phyloP scores from a whole-genome alignment of 2,329 filamentous ascomycete species.

The Penicillium janthinellum region DNA sequence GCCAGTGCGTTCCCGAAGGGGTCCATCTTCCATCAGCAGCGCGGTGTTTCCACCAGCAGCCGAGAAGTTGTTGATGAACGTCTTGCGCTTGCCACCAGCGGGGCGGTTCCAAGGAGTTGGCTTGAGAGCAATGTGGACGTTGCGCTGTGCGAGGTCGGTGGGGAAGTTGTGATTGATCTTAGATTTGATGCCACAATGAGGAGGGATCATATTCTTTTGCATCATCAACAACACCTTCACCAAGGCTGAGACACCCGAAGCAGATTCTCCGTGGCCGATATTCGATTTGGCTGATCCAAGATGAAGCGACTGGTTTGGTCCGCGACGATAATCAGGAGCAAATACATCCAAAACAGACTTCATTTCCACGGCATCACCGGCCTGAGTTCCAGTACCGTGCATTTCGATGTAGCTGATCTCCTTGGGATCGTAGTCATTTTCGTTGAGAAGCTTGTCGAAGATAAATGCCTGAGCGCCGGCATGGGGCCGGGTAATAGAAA shows the following conservation, averaged over 20 bases:
- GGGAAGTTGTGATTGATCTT: constrained; percentile 52
- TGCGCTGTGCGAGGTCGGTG: constrained; percentile 45
- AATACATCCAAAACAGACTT: constrained; percentile 69
- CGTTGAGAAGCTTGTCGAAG: constrained; percentile 69
- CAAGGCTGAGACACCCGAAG: constrained; percentile 53
- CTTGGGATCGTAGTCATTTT: constrained; percentile 72
- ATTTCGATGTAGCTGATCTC: constrained; percentile 85
- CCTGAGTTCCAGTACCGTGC: constrained; percentile 87
- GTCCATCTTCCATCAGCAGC: constrained; percentile 63
- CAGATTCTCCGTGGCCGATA: constrained; percentile 64
- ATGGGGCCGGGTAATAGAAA: constrained; percentile 83
- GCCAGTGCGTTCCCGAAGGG: constrained; percentile 24
- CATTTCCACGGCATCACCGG: constrained; percentile 82
- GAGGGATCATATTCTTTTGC: constrained; percentile 35
- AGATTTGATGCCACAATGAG: constrained; percentile 42
- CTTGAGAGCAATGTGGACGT: constrained; percentile 52
- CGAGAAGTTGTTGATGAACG: constrained; percentile 67
- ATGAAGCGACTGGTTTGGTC: constrained; percentile 56
- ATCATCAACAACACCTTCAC: constrained; percentile 45
- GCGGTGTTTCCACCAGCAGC: constrained; percentile 73
- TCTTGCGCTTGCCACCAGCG: constrained; percentile 39
- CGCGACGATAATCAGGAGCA: constrained; percentile 54
- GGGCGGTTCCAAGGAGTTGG: constrained; percentile 41
- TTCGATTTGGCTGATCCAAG: constrained; percentile 67
- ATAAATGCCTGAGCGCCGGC: constrained; percentile 72